Base-by-base conservation (phyloP, 2,329 filamentous ascomycete species). In the Diplocarpon mali region DNA sequence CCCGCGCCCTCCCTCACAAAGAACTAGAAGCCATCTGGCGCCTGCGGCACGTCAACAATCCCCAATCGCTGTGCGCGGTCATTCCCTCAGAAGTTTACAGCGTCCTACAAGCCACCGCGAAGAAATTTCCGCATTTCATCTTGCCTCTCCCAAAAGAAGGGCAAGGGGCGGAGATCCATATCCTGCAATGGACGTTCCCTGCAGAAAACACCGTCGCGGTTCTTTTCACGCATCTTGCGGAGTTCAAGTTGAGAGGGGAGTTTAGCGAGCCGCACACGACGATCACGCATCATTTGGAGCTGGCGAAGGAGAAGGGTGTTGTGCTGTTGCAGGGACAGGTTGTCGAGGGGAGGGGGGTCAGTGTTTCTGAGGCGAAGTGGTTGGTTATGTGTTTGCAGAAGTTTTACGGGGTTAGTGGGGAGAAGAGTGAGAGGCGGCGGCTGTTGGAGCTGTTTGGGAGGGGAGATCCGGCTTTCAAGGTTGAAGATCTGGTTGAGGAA, bases 121-220 rank as follows among this genome's bases (percentile, higher is more conserved):
- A 78, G 52, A 69, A 70, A 41, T 77, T 90, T 62, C 92, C 92
- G 12, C 82, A 88, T 56, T 98, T 98, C 67, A 82, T 98, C 44
- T 76, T 98, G 1, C 92, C 92, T 0, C 74, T 96, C 6, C 85
- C 85, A 53, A 85, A 75, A 64, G 70, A 62, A 40, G 64, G 65
- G 2, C 69, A 75, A 50, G 86, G 85, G 41, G 86, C 88, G 38
- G 92, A 96, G 65, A 88, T 98, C 37, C 92, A 98, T 66, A 95
- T 94, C 64, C 67, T 98, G 50, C 90, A 98, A 66, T 98, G 93
- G 87, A 85, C 84, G 0, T 95, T 95, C 65, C 89, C 94, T 48
- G 73, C 79, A 0, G 69, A 71, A 67, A 28, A 73, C 48, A 82
- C 79, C 3, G 77, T 75, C 47, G 86, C 83, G 0, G 81, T 96